phyloP scores from a whole-genome alignment of 2,329 filamentous ascomycete species.

The Fusarium poae region DNA sequence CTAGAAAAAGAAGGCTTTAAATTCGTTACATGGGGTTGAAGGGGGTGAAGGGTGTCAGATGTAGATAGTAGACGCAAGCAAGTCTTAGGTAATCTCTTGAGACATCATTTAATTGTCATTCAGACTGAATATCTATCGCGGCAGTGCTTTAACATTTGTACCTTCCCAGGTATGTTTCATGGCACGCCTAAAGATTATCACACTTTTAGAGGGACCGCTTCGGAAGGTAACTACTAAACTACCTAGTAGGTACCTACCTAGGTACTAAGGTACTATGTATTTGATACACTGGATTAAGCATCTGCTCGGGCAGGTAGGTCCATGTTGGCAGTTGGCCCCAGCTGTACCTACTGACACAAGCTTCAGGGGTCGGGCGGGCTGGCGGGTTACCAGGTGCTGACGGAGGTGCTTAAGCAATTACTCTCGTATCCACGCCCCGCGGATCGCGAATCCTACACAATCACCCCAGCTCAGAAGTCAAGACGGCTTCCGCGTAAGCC shows the following conservation, averaged over 20 bases:
- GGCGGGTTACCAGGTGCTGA: neutral
- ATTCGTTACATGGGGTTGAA: neutral
- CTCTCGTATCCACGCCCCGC: slow-evolving; percentile 42
- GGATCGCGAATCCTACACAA: slow-evolving; percentile 28
- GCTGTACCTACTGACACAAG: neutral
- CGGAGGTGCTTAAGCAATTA: slow-evolving; percentile 2
- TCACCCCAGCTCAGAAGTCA: slow-evolving; percentile 5
- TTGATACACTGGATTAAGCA: too few relatives aligned
- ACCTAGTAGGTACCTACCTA: too few relatives aligned
- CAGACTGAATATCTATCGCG: neutral
- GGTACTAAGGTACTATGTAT: too few relatives aligned
- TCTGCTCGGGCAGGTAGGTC: too few relatives aligned
- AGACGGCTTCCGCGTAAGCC: slow-evolving; percentile 34
- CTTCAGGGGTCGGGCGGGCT: slow-evolving; percentile 17
- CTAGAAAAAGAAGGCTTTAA: slow-evolving; percentile 8
- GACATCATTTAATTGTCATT: neutral
- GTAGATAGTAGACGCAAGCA: neutral
- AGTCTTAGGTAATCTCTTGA: slow-evolving; percentile 24
- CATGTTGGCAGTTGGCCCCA: slow-evolving; percentile 1
- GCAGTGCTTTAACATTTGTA: slow-evolving; percentile 9
- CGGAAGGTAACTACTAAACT: too few relatives aligned
- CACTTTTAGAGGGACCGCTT: too few relatives aligned
- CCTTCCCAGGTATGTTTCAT: too few relatives aligned
- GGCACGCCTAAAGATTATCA: too few relatives aligned
- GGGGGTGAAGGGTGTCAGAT: neutral